A percentile compares a stretch with the other conserved stretches of the same genome.
Conservation (phyloP, 2,329 filamentous ascomycete genomes). For the Ascochyta pisi region DNA sequence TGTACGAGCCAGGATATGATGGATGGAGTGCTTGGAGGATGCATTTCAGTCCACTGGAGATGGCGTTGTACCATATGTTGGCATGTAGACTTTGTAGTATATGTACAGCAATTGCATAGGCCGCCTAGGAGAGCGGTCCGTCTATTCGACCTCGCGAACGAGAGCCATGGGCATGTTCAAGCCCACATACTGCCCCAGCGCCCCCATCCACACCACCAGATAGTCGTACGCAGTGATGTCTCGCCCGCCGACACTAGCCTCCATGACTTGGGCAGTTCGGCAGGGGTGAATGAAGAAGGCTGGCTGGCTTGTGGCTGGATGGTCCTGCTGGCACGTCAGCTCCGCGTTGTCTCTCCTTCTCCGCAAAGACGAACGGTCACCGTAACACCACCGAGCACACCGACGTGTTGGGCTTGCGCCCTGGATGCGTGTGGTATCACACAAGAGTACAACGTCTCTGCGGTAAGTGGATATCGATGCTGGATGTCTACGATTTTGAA, state of each 20-base stretch:
- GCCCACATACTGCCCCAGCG: slow-evolving; percentile 81
- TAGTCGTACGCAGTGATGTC: slow-evolving; percentile 67
- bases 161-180: slow-evolving; percentile 78
- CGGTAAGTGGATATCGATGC: slow-evolving; percentile 38
- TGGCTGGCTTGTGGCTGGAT: slow-evolving; percentile 79
- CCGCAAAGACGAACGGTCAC: slow-evolving; percentile 38
- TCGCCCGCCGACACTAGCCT: slow-evolving; percentile 52
- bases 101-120: slow-evolving; percentile 25
- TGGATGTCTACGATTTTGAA: slow-evolving; percentile 39
- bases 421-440: slow-evolving; percentile 46
- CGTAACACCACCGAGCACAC: slow-evolving; percentile 50
- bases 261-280: slow-evolving; percentile 82
- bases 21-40: neutral
- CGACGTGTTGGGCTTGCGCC: slow-evolving; percentile 42
- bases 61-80: slow-evolving; percentile 26
- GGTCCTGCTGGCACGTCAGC: slow-evolving; percentile 64
- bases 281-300: slow-evolving; percentile 95
- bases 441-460: slow-evolving; percentile 45
- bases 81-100: slow-evolving; percentile 28
- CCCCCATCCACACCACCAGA: slow-evolving; percentile 86
- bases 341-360: neutral
- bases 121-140: neutral
- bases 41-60: too few relatives aligned
- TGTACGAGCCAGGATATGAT: slow-evolving; percentile 47
- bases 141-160: slow-evolving; percentile 12